phyloP scores from a whole-genome alignment of 2,329 filamentous ascomycete species.

The Colletotrichum chrysophilum region DNA sequence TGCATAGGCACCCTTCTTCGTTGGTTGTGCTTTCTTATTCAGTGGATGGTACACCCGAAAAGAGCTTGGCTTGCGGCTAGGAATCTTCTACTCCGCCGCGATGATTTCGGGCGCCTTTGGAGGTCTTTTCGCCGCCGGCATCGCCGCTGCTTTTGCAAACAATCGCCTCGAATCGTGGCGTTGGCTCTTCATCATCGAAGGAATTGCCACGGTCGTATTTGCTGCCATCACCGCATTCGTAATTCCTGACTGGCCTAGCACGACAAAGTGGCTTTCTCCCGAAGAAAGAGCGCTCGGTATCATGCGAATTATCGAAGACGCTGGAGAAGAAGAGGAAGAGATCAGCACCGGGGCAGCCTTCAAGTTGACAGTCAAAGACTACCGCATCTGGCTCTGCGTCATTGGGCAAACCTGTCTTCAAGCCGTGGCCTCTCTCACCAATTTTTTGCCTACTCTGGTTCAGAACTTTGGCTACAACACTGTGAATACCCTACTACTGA shows the following conservation, averaged over 20 bases:
- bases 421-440: neutral
- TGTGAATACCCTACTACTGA: neutral
- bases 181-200: conserved; percentile 56
- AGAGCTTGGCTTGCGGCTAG: conserved; percentile 18
- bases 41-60: conserved; percentile 22
- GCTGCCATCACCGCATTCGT: conserved; percentile 6
- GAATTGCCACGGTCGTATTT: conserved; percentile 36
- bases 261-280: neutral
- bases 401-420: neutral
- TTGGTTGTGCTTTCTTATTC: conserved; percentile 24
- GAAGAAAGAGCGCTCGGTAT: neutral
- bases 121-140: conserved; percentile 32
- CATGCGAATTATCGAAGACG: neutral
- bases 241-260: conserved; percentile 24
- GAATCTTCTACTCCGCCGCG: conserved; percentile 32
- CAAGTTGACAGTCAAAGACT: neutral
- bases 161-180: conserved; percentile 51
- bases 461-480: neutral
- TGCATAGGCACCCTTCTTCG: conserved; percentile 16
- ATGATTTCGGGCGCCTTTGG: conserved; percentile 36
- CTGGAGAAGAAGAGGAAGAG: neutral
- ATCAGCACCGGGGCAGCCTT: neutral
- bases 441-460: neutral
- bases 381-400: neutral
- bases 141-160: conserved; percentile 14